Evolutionary conservation across 495 filamentous ascomycete genomes (phyloP), one percentile per base, ranked within the genome.

Genomic region (Zalerion maritima): DNA sequence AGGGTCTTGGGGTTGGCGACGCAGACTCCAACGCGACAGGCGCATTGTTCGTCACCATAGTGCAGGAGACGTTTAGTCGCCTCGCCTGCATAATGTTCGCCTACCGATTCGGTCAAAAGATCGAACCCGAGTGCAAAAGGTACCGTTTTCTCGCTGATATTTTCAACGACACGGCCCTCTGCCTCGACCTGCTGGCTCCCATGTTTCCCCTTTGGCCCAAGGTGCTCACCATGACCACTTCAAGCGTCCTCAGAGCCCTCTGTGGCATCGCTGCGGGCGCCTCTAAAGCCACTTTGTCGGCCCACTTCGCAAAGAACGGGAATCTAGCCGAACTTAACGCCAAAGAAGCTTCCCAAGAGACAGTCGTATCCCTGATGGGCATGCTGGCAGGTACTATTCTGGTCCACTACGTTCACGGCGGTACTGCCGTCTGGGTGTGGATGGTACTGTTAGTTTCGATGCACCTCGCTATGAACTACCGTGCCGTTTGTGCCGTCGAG

Each of bases 321-420:
- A 94, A 94, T 53, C 51, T 96, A 23, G 87, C 81, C 7, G 87
- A 96, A 50, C 60, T 96, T 24, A 94, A 94, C 56, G 87, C 87
- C 28, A 71, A 97, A 72, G 87, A 97, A 46, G 87, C 85, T 14
- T 87, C 81, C 36, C 87, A 97, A 58, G 87, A 97, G 55, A 97
- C 87, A 0, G 66, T 94, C 21, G 85, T 97, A 30, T 87, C 81
- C 2, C 64, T 97, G 21, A 20, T 93, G 21, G 87, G 87, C 1
- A 89, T 94, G 83, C 62, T 94, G 34, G 77, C 65, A 13, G 87
- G 87, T 0, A 87, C 74, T 30, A 35, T 92, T 11, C 73, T 94
- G 5, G 77, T 96, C 6, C 74, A 79, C 3, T 55, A 67, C 38
- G 69, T 94, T 9, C 73, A 78, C 21, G 68, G 76, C 14, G 69